Evolutionary conservation across 1,139 yeast species (phyloP).

Genomic region (Yamadazyma blattariae): DNA sequence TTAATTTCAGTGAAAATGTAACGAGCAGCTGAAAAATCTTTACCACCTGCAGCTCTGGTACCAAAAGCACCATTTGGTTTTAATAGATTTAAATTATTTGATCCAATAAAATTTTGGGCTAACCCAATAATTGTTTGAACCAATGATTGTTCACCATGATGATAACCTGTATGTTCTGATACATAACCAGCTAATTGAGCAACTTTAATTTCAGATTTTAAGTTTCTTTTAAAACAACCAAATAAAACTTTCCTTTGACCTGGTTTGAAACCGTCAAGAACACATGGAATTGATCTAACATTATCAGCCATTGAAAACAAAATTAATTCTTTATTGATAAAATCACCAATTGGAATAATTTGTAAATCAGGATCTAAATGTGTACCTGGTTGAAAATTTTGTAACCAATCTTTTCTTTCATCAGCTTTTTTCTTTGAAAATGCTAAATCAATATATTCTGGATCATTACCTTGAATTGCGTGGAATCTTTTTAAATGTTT

Average conservation of each 20-base stretch:
- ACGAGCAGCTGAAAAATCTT: constrained; percentile 98
- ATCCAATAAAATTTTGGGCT: constrained; percentile 94
- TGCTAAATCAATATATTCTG: constrained; percentile 83
- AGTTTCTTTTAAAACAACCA: constrained; percentile 83
- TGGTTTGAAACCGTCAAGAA: constrained; percentile 94
- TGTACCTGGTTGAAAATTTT: constrained; percentile 87
- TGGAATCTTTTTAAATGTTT: constrained; percentile 85
- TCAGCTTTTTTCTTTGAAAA: constrained; percentile 95
- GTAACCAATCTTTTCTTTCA: constrained; percentile 96
- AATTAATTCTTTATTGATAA: constrained; percentile 92
- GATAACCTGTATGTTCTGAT: constrained; percentile 88
- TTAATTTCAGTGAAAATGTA: constrained; percentile 88
- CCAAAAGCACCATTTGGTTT: constrained; percentile 97
- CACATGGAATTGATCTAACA: constrained; percentile 90
- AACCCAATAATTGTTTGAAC: constrained; percentile 88
- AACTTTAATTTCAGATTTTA: constrained; percentile 78
- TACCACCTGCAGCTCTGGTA: constrained; percentile 96
- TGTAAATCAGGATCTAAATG: constrained; percentile 78
- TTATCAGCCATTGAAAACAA: constrained; percentile 96
- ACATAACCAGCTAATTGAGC: constrained; percentile 90
- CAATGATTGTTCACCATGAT: constrained; percentile 90
- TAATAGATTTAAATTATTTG: constrained; percentile 81
- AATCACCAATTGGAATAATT: constrained; percentile 87
- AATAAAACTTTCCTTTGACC: constrained; percentile 93
- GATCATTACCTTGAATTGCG: constrained; percentile 77